Conservation (phyloP, 345 rosid species). For the Salix purpurea region DNA sequence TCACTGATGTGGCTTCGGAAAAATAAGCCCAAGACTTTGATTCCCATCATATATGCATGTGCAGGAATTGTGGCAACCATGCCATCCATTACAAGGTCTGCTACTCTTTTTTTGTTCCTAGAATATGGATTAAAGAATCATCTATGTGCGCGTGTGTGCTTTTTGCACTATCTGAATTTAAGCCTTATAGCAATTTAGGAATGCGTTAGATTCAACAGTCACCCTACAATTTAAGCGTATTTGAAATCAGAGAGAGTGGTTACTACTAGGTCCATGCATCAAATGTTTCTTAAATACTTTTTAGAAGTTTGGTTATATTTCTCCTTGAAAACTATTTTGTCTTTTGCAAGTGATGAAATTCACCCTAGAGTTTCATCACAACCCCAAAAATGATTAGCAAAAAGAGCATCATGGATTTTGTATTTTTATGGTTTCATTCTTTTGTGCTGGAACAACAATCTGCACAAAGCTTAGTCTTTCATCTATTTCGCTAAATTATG, state of each 20-base stretch:
- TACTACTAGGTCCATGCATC: background rate
- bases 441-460: background rate
- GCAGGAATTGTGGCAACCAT: constrained; percentile 89
- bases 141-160: background rate
- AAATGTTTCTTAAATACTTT: background rate
- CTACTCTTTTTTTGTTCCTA: background rate
- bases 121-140: background rate
- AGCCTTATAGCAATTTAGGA: background rate
- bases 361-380: background rate
- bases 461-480: too few species aligned
- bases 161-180: background rate
- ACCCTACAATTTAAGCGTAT: background rate
- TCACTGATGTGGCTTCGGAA: constrained; percentile 97
- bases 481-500: constrained; percentile 8
- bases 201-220: background rate
- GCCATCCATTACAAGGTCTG: constrained; percentile 86
- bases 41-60: constrained; percentile 81
- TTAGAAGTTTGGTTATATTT: background rate
- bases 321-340: background rate
- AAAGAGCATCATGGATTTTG: background rate
- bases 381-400: background rate
- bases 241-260: background rate
- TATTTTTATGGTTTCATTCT: background rate
- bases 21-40: constrained; percentile 83
- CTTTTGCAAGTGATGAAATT: background rate